Conservation (phyloP, 2,329 filamentous ascomycete species). For the Aspergillus pseudoglaucus region DNA sequence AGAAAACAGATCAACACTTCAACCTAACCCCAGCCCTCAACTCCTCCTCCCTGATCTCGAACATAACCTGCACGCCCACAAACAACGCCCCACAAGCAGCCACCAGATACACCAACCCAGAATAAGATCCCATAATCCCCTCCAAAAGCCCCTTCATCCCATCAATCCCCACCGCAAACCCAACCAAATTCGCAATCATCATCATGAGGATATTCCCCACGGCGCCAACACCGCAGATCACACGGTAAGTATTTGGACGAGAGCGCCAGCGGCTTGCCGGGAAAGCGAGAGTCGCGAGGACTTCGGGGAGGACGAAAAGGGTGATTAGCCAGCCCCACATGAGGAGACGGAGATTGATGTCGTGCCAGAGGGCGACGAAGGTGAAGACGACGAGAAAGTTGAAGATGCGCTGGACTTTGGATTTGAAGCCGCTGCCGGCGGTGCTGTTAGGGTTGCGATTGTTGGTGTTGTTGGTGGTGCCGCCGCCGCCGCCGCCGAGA, state of each 20-base stretch:
- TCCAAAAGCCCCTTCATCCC: conserved; percentile 70
- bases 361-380: conserved; percentile 96
- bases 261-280: conserved; percentile 65
- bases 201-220: conserved; percentile 87
- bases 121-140: conserved; percentile 69
- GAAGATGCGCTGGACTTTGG: conserved; percentile 54
- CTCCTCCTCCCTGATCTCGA: conserved; percentile 84
- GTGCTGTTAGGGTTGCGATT: conserved; percentile 51
- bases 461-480: conserved; percentile 58
- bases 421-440: conserved; percentile 26
- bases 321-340: conserved; percentile 98
- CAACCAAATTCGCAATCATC: conserved; percentile 91
- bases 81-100: conserved; percentile 70
- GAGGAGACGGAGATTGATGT: conserved; percentile 82
- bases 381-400: conserved; percentile 87
- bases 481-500: conserved; percentile 60
- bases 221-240: conserved; percentile 72
- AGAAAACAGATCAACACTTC: conserved; percentile 57
- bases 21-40: conserved; percentile 71
- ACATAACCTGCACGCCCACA: conserved; percentile 87
- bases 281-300: conserved; percentile 65
- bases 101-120: conserved; percentile 68
- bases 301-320: conserved; percentile 86
- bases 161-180: conserved; percentile 87
- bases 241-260: conserved; percentile 65